Base-by-base conservation (phyloP, 2,329 filamentous ascomycete genomes). In the Epichloe gansuensis region DNA sequence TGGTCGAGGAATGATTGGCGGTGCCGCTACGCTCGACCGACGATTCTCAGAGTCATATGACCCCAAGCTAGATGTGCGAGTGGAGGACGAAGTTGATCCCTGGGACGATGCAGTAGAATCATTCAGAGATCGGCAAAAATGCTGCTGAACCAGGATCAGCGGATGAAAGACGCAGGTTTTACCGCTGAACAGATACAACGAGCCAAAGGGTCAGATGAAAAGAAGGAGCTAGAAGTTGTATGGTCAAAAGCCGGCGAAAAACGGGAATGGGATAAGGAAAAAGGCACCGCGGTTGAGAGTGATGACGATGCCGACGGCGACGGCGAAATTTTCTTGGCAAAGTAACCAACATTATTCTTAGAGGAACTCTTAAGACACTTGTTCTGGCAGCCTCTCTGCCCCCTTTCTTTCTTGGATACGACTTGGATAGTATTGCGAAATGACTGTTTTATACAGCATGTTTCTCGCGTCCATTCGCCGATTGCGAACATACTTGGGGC, bases 51-150 rank as follows among this genome's bases (percentile, higher is more conserved):
- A 81, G 1, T 77, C 73, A 48, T 85, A 85, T 59, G 74, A 81
- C 54, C 76, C 78, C 0, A 75, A 67, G 6, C 64, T 71, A n/a
- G 80, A 87, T 59, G 67, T 85, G 3, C 69, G 75, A 41, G 68
- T 73, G 47, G 75, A 76, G 55, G 69, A 71, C 8, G 67, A 66
- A 23, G 75, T 75, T 55, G 81, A 39, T 21, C 34, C 88, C 55
- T 95, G 89, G 90, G 86, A 88, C 45, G 80, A 88, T 60, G 82
- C 86, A 1, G 73, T 93, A 1, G 89, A 95, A 67, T 82, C 84
- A 4, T 75, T 88, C 52, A 79, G 85, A 41, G 89, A 95, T 64
- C 81, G 88, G n/a, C 80, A 88, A 58, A 83, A 58, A 90, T 86
- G 81, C 83, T 81, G 61, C 76, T 83, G 57, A 81, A 83, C 59